Percentiles rank a stretch among this genome's conserved stretches.
Evolutionary conservation across 306 rosid genomes (phyloP).

Genomic region (Sicyos baderoa): DNA sequence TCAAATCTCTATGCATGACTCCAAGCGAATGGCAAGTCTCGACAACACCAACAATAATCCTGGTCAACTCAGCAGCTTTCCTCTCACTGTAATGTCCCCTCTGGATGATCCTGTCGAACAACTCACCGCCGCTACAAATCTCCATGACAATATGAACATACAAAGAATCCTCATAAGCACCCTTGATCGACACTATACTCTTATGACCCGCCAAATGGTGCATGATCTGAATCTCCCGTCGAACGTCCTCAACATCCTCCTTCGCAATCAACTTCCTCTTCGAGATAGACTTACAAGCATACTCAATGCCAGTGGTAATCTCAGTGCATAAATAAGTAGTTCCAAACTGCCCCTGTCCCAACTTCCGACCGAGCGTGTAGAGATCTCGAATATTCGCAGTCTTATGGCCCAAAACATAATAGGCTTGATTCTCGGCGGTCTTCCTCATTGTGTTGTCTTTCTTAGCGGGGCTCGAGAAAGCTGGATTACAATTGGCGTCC

Average conservation of each 20-base stretch:
- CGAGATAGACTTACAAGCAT: conserved; percentile 68
- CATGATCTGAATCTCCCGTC: conserved; percentile 74
- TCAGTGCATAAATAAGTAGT: conserved; percentile 58
- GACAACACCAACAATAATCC: conserved; percentile 63
- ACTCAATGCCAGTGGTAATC: conserved; percentile 42
- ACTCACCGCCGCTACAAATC: conserved; percentile 67
- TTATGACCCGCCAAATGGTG: conserved; percentile 72
- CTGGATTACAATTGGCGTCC: conserved; percentile 15
- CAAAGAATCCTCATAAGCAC: conserved; percentile 63
- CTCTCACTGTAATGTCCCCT: conserved; percentile 67
- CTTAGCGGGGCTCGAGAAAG: conserved; percentile 26
- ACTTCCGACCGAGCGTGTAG: conserved; percentile 52
- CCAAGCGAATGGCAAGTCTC: conserved; percentile 75
- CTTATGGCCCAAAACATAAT: conserved; percentile 61
- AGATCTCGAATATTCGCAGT: conserved; percentile 67
- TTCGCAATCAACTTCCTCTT: conserved; percentile 63
- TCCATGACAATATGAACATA: conserved; percentile 80
- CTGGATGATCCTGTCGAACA: conserved; percentile 67
- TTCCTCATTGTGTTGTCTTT: conserved; percentile 48
- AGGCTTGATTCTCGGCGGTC: conserved; percentile 43
- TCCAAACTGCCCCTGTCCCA: conserved; percentile 73
- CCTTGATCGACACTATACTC: conserved; percentile 61
- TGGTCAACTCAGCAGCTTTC: conserved; percentile 70
- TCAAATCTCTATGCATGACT: conserved; percentile 73
- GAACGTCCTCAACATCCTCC: conserved; percentile 63